A percentile compares a stretch with the other conserved stretches of the same genome.
phyloP scores from a whole-genome alignment of 176 grass and related monocot species.

The Echinochloa phyllopogon region DNA sequence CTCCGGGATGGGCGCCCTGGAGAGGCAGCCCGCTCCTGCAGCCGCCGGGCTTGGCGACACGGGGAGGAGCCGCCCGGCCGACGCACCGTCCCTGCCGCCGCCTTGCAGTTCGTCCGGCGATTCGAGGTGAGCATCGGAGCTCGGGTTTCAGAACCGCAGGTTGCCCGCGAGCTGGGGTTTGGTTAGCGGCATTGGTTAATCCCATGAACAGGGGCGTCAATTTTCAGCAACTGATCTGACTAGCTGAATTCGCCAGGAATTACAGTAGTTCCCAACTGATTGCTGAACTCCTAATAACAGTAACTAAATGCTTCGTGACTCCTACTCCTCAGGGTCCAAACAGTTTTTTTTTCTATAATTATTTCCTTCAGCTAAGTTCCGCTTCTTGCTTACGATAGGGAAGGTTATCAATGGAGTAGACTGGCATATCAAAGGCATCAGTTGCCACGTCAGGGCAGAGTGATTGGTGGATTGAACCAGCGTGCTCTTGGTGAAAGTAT shows the following conservation, averaged over 20 bases:
- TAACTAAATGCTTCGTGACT: too few relatives aligned
- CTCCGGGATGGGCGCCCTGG: conserved; percentile 24
- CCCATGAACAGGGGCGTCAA: neutral
- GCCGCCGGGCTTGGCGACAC: neutral
- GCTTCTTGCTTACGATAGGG: conserved; percentile 42
- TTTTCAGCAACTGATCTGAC: neutral
- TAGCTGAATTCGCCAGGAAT: neutral
- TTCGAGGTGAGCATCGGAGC: conserved; percentile 29
- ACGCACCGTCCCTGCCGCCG: neutral
- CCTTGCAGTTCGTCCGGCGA: conserved; percentile 26
- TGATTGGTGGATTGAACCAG: conserved; percentile 3
- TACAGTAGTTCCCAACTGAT: neutral
- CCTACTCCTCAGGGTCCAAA: neutral
- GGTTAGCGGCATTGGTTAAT: neutral
- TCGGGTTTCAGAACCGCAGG: conserved; percentile 5
- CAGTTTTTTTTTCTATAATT: neutral
- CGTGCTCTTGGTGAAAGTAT: neutral
- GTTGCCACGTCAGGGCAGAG: conserved; percentile 16
- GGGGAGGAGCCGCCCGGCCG: neutral
- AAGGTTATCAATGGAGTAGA: conserved; percentile 37
- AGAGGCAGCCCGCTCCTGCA: neutral
- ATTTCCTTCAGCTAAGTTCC: neutral
- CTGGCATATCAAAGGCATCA: conserved; percentile 26
- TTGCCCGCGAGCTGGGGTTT: neutral
- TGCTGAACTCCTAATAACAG: neutral